Evolutionary conservation across 176 grass and related monocot species (phyloP).

Genomic region (Cenchrus americanus): DNA sequence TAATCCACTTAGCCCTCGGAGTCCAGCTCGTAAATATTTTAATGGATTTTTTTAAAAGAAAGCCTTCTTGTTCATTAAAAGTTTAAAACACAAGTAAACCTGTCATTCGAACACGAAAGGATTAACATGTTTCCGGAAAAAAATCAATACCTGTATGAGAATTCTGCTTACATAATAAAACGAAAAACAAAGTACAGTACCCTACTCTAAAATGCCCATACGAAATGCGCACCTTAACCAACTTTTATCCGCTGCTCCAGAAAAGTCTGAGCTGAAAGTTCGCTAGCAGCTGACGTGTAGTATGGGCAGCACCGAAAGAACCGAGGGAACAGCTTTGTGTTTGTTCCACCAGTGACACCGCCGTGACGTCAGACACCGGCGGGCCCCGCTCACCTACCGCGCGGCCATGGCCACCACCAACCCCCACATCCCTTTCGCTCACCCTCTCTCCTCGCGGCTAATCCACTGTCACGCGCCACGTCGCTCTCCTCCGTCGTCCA

Average conservation of each 20-base stretch:
- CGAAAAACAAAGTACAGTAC: not conserved
- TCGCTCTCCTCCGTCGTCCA: not conserved
- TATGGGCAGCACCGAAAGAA: not conserved
- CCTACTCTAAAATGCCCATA: not conserved
- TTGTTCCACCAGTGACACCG: not conserved
- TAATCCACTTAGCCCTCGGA: too few species aligned
- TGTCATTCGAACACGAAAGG: too few species aligned
- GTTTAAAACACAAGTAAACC: too few species aligned
- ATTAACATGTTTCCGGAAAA: too few species aligned
- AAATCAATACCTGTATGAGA: not conserved
- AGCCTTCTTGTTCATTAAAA: too few species aligned
- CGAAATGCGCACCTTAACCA: not conserved
- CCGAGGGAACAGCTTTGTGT: not conserved
- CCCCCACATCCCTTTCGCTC: not conserved
- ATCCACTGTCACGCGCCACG: not conserved
- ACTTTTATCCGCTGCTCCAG: not conserved
- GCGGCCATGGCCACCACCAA: not conserved
- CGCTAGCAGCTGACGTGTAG: not conserved
- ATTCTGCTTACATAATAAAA: not conserved
- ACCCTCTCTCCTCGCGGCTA: too few species aligned
- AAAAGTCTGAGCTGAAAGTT: not conserved
- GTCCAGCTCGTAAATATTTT: too few species aligned
- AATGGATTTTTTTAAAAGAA: too few species aligned
- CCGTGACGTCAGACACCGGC: not conserved
- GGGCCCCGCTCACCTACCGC: not conserved